Percentiles rank a stretch among this genome's conserved stretches.
Conservation (phyloP, 352 stramenopile species). For the Pythium myriotylum region DNA sequence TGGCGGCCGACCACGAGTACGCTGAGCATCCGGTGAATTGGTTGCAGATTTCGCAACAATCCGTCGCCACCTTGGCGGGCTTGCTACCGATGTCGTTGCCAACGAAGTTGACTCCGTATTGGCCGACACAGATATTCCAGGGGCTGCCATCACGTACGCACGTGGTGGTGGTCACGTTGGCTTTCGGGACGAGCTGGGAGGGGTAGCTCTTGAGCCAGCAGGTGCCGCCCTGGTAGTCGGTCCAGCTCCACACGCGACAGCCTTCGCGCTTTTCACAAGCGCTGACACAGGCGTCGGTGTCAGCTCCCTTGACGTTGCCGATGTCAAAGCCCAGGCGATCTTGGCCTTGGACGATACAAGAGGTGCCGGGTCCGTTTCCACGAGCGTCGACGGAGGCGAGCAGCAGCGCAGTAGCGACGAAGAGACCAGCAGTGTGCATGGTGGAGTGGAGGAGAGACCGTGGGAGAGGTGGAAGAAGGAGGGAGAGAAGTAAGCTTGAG, state of each 20-base stretch:
- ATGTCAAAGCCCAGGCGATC: conserved; percentile 4
- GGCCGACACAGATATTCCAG: not conserved
- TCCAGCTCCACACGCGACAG: conserved; percentile 11
- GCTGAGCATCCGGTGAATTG: conserved; percentile 27
- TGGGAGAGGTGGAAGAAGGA: not conserved
- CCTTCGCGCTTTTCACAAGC: not conserved
- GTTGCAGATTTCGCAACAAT: conserved; percentile 22
- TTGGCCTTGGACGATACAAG: too few species aligned
- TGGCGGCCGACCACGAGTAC: conserved; percentile 29
- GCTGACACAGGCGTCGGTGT: not conserved
- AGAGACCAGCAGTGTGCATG: not conserved
- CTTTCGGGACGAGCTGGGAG: not conserved
- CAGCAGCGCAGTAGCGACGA: not conserved
- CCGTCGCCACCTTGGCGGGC: too few species aligned
- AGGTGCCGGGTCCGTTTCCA: too few species aligned
- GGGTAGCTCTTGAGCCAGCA: conserved; percentile 24
- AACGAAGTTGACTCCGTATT: conserved; percentile 12
- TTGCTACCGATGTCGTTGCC: conserved; percentile 21
- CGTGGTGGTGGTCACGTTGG: not conserved
- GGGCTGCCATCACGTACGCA: not conserved
- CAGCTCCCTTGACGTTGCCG: not conserved
- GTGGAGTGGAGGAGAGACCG: not conserved
- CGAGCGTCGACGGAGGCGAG: not conserved
- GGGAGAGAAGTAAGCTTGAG: not conserved
- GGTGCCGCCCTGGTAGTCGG: conserved; percentile 7